A percentile compares a stretch with the other conserved stretches of the same genome.
Conservation (phyloP, 768 basidiomycete species). For the Rhodotorula kratochvilovae region DNA sequence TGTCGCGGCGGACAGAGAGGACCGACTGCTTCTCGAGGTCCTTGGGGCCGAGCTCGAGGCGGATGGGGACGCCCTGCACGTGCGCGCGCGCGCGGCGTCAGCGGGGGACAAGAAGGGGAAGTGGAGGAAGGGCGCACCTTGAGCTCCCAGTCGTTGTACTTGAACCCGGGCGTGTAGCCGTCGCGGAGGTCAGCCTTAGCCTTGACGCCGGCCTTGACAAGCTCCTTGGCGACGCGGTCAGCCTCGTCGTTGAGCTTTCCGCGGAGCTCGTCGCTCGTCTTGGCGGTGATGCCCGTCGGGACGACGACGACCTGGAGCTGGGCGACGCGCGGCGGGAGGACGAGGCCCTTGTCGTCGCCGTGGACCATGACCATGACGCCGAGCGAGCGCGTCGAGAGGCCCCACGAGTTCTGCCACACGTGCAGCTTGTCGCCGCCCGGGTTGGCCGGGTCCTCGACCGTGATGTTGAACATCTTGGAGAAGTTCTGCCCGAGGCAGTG, state of each 20-base stretch:
- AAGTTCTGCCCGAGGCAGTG: constrained; percentile 99
- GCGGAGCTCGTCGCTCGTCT: constrained; percentile 58
- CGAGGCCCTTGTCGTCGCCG: constrained; percentile 94
- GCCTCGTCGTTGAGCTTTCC: constrained; percentile 70
- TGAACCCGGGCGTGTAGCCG: constrained; percentile 95
- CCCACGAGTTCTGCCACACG: constrained; percentile 99
- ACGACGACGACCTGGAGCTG: constrained; percentile 82
- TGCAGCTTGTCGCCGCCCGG: constrained; percentile 60
- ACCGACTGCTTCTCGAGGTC: constrained; percentile 80
- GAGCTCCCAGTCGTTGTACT: constrained; percentile 99
- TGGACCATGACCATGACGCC: constrained; percentile 99
- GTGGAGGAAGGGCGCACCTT: constrained; percentile 56
- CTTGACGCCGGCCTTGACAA: constrained; percentile 69
- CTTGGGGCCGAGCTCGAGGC: constrained; percentile 92
- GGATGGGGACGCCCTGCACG: constrained; percentile 82
- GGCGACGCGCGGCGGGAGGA: constrained; percentile 96
- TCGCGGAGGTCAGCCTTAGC: constrained; percentile 89
- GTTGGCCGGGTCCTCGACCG: constrained; percentile 81
- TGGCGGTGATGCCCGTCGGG: constrained; percentile 89
- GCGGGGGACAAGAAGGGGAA: background rate
- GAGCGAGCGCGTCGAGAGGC: constrained; percentile 87
- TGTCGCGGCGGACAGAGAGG: constrained; percentile 75
- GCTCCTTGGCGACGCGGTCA: constrained; percentile 63
- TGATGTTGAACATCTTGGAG: constrained; percentile 96
- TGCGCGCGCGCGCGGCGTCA: background rate